These are phyloP conservation scores for Paxillus ammoniavirescens DNA, from an alignment of 768 basidiomycete species.

Conservation along the genomic window DNA sequence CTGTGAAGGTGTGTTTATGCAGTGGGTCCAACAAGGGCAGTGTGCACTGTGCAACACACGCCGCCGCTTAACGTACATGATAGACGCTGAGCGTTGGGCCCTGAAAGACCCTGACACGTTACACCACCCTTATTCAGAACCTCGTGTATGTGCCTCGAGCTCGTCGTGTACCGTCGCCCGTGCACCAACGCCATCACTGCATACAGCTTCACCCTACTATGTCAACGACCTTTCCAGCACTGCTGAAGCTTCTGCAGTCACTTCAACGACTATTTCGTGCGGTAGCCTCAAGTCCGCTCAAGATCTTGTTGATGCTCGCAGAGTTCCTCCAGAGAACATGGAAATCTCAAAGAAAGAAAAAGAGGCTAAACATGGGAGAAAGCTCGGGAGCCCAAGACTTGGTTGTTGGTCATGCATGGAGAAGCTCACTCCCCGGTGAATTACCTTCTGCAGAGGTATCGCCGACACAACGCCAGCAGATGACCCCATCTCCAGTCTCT, in stretches of 20 bases:
- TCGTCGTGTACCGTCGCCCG: background rate
- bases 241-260: background rate
- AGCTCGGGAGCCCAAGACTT: background rate
- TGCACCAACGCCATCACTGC: background rate
- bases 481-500: background rate
- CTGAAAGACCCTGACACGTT: background rate
- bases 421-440: background rate
- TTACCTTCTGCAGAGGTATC: background rate
- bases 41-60: too few relatives aligned
- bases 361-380: background rate
- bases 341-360: background rate
- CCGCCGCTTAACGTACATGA: background rate
- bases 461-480: background rate
- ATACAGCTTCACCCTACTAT: background rate
- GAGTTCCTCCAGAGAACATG: background rate
- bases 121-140: background rate
- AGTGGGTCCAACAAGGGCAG: too few relatives aligned
- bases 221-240: background rate
- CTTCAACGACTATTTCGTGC: background rate
- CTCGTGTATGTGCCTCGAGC: background rate
- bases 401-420: background rate
- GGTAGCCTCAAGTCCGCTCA: background rate
- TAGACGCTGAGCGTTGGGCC: background rate
- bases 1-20: background rate
- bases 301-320: background rate